Base-by-base conservation (phyloP, 768 basidiomycete species). In the Sporobolomyces phaffii region DNA sequence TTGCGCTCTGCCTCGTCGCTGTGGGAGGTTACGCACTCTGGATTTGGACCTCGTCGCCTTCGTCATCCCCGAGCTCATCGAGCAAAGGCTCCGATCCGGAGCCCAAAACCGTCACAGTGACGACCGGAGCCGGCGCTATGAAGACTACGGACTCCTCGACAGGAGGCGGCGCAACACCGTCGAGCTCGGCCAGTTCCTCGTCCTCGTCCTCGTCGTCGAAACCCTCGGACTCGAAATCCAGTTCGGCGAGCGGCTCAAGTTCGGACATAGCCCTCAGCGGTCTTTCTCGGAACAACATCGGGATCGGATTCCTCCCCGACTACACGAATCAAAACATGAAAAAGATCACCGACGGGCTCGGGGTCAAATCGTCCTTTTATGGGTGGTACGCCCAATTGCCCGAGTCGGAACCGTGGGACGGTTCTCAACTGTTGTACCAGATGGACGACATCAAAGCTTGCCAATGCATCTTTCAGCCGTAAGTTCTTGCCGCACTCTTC, bases 301-400 rank as follows among this genome's bases (percentile, higher is more conserved):
- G 61, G 6, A 68, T 68, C 17, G 66, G 66, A 6, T 68, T 62
- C 50, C 18, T 68, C 2, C 66, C 66, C 2, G 66, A 68, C 43
- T 62, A 68, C 24, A 59, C 24, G 1, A 38, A 59, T 20, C 56
- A 58, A 29, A 18, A 52, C 1, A 62, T 68, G 66, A 20, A 29
- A 17, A 44, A 68, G 34, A 62, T 68, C 38, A 68, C 43, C 8
- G 44, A 33, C 17, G 61, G 50, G 0, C 56, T 68, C 1, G 56
- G 56, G 4, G 53, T 68, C 56, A 53, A 68, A 33, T 38, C 48
- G 5, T 38, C 33, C 13, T 68, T 53, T 33, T 63, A 62, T 44
- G 61, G 66, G 0, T 68, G 66, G 65, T 68, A 68, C 29, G 61
- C 61, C 8, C 66, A 68, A 31, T 29, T 68, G 8, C 66, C 66